These are phyloP conservation scores for Yamadazyma insecticola DNA, from an alignment of 805 yeast genomes.

Conservation along the genomic window DNA sequence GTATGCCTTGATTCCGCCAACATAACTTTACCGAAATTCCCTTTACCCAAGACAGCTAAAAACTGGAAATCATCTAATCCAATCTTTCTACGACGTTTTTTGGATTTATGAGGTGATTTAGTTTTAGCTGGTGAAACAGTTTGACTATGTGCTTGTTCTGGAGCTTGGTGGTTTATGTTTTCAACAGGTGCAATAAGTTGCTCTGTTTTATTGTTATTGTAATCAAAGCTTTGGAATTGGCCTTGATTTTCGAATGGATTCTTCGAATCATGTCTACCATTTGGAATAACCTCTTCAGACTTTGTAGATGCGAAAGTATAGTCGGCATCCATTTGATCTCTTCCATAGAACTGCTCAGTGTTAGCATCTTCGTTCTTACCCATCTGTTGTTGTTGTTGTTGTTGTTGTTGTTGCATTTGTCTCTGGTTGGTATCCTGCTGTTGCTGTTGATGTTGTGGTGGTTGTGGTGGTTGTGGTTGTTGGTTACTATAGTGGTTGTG, in stretches of 20 bases:
- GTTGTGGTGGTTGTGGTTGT: conserved; percentile 12
- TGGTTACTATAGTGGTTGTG: not conserved
- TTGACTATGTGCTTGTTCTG: conserved; percentile 4
- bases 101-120: conserved; percentile 22
- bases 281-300: conserved; percentile 15
- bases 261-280: conserved; percentile 5
- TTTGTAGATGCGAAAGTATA: conserved; percentile 18
- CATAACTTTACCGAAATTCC: conserved; percentile 98
- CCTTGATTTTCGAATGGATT: conserved; percentile 12
- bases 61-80: conserved; percentile 95
- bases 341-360: no score
- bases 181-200: conserved; percentile 12
- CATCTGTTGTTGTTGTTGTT: conserved; percentile 1
- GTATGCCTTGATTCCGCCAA: conserved; percentile 89
- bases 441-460: conserved; percentile 13
- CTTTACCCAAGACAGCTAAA: conserved; percentile 93
- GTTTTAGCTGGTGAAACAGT: conserved; percentile 9
- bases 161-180: conserved; percentile 1
- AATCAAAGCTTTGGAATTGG: conserved; percentile 21
- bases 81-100: conserved; percentile 57
- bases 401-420: not conserved
- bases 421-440: no score
- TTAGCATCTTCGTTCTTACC: not conserved
- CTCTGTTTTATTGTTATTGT: conserved; percentile 18
- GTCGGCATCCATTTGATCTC: conserved; percentile 9